Percentiles rank a stretch among this genome's conserved stretches.
These are phyloP conservation scores for Perkinsus olseni DNA, from an alignment of 169 alveolate genomes.

Conservation along the genomic window DNA sequence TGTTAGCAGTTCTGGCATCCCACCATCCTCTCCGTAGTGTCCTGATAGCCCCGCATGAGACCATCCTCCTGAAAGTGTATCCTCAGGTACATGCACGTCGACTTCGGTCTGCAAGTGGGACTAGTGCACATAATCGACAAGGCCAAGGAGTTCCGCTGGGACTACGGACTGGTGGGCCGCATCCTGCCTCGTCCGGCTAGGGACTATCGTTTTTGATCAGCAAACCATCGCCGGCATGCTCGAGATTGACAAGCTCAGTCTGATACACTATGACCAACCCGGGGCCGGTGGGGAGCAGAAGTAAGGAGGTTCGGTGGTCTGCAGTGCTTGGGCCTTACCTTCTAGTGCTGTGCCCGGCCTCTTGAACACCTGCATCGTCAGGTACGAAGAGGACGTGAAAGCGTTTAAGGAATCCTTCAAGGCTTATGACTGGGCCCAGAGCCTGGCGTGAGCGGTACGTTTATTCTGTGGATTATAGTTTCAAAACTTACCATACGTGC, in stretches of 20 bases:
- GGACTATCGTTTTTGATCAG: not conserved
- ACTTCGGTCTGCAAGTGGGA: not conserved
- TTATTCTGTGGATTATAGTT: not conserved
- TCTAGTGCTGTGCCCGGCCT: too few species aligned
- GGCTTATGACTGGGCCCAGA: not conserved
- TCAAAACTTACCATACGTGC: not conserved
- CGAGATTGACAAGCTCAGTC: not conserved
- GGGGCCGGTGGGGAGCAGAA: not conserved
- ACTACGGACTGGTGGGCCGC: not conserved
- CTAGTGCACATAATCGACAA: not conserved
- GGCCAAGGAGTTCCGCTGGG: not conserved
- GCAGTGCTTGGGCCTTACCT: too few species aligned
- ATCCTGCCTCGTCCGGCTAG: not conserved
- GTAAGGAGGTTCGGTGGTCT: not conserved
- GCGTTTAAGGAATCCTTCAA: not conserved
- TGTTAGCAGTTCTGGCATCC: not conserved
- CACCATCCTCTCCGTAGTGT: not conserved
- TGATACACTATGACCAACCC: not conserved
- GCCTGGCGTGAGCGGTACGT: not conserved
- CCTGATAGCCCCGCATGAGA: too few species aligned
- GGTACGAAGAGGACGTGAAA: not conserved
- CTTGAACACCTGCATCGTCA: not conserved
- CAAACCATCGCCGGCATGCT: not conserved
- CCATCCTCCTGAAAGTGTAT: not conserved
- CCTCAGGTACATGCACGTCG: not conserved